These are phyloP conservation scores for Sphaerulina musiva DNA, from an alignment of 2,329 filamentous ascomycete species.

Conservation along the genomic window DNA sequence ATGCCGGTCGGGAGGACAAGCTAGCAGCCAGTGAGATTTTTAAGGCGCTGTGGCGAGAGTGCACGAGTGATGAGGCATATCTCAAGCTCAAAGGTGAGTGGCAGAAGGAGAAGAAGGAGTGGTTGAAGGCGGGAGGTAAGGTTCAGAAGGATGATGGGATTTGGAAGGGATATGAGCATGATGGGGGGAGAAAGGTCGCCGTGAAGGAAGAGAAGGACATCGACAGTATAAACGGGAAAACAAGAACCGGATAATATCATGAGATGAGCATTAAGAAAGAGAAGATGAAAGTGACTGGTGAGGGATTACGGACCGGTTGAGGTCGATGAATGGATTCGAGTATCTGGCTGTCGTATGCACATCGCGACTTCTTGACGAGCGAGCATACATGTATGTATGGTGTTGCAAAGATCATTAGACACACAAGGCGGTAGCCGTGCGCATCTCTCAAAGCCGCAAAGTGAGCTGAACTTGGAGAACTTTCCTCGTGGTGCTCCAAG, in stretches of 20 bases:
- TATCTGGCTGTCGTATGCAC: too few relatives aligned
- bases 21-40: conserved; percentile 46
- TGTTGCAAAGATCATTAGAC: too few relatives aligned
- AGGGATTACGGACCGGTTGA: too few relatives aligned
- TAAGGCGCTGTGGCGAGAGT: conserved; percentile 45
- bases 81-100: conserved; percentile 42
- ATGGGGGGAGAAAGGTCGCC: neutral
- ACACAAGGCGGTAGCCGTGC: too few relatives aligned
- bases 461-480: too few relatives aligned
- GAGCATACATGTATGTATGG: too few relatives aligned
- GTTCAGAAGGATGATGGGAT: conserved; percentile 13
- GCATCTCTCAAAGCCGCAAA: too few relatives aligned
- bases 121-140: conserved; percentile 28
- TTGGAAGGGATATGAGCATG: conserved; percentile 5
- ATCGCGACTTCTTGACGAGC: too few relatives aligned
- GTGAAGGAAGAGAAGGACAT: neutral
- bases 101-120: conserved; percentile 43
- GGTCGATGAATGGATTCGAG: too few relatives aligned
- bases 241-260: neutral
- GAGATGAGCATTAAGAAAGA: neutral
- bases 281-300: neutral
- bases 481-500: too few relatives aligned
- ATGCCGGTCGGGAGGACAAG: conserved; percentile 47
- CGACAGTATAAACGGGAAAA: neutral
- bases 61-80: conserved; percentile 43